Conservation (phyloP, 106 monocot species). For the Acorus gramineus region DNA sequence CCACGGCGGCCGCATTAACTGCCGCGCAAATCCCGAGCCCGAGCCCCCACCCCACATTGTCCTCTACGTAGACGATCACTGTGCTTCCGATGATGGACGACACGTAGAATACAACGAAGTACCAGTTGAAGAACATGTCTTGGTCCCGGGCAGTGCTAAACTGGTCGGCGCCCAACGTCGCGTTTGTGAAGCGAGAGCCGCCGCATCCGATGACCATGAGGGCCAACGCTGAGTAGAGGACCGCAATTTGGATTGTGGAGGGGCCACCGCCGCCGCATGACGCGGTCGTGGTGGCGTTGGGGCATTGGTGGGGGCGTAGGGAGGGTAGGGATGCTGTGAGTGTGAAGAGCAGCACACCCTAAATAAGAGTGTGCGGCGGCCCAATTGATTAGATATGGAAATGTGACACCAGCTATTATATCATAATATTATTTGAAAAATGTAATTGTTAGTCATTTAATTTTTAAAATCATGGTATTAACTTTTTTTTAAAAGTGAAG, state of each 20-base stretch:
- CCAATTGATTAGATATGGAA: too few relatives aligned
- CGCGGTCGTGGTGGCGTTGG: not conserved
- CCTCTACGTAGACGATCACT: slow-evolving; percentile 54
- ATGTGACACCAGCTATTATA: too few relatives aligned
- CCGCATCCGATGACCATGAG: slow-evolving; percentile 27
- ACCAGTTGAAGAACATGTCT: slow-evolving; percentile 63
- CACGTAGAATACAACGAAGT: slow-evolving; percentile 32
- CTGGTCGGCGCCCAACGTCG: slow-evolving; percentile 53
- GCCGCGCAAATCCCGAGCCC: slow-evolving; percentile 34
- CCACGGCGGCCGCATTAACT: slow-evolving; percentile 10
- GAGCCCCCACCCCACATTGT: slow-evolving; percentile 45
- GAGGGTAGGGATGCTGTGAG: slow-evolving; percentile 26
- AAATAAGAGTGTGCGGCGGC: not conserved
- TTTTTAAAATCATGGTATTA: too few relatives aligned
- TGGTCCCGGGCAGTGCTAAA: slow-evolving; percentile 30
- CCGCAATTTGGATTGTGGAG: slow-evolving; percentile 22
- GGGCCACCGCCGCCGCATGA: slow-evolving; percentile 14
- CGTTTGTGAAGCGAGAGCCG: slow-evolving; percentile 39
- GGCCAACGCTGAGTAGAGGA: slow-evolving; percentile 23
- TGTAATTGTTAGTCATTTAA: too few relatives aligned
- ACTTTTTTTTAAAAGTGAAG: too few relatives aligned
- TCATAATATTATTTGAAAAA: too few relatives aligned
- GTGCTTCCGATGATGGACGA: slow-evolving; percentile 31
- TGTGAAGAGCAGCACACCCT: slow-evolving; percentile 39
- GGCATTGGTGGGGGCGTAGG: slow-evolving; percentile 30